These are phyloP conservation scores for Elaeis oleifera DNA, from an alignment of 202 grass and related monocot genomes.

Conservation along the genomic window DNA sequence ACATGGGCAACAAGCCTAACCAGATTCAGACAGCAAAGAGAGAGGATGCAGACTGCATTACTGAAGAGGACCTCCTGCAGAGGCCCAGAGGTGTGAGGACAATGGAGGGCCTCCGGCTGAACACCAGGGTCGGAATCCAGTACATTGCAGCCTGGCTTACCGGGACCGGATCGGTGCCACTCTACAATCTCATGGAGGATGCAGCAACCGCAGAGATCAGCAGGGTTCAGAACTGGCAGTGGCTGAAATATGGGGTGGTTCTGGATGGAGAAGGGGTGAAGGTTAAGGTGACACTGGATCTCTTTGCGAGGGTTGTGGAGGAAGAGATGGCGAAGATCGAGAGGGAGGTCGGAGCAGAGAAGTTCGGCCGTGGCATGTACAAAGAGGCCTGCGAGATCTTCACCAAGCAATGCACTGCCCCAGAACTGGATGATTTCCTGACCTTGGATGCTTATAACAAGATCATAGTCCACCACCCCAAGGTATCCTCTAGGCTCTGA, in stretches of 20 bases:
- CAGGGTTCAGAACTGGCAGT: slow-evolving; percentile 96
- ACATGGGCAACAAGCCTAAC: slow-evolving; percentile 49
- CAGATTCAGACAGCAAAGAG: slow-evolving; percentile 38
- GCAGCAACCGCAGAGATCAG: slow-evolving; percentile 93
- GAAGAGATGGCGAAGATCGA: slow-evolving; percentile 69
- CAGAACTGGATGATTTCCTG: slow-evolving; percentile 82
- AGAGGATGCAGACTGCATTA: slow-evolving; percentile 24
- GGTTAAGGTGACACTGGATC: slow-evolving; percentile 45
- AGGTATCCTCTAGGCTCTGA: slow-evolving; percentile 50
- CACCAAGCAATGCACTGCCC: slow-evolving; percentile 48
- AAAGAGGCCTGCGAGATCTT: slow-evolving; percentile 59
- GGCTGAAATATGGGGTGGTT: slow-evolving; percentile 43
- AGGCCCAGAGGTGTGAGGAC: slow-evolving; percentile 49
- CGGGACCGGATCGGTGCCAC: slow-evolving; percentile 66
- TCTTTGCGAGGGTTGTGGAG: slow-evolving; percentile 58
- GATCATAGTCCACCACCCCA: slow-evolving; percentile 60
- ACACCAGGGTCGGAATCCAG: slow-evolving; percentile 74
- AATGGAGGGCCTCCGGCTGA: slow-evolving; percentile 71
- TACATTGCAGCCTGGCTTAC: slow-evolving; percentile 79
- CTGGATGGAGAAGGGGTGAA: slow-evolving; percentile 45
- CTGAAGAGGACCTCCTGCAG: slow-evolving; percentile 63
- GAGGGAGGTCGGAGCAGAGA: slow-evolving; percentile 44
- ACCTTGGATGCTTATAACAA: slow-evolving; percentile 78
- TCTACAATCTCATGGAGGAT: slow-evolving; percentile 98
- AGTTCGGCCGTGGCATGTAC: slow-evolving; percentile 44